Base-by-base conservation (phyloP, 2,329 filamentous ascomycete genomes). In the Aspergillus udagawae region DNA sequence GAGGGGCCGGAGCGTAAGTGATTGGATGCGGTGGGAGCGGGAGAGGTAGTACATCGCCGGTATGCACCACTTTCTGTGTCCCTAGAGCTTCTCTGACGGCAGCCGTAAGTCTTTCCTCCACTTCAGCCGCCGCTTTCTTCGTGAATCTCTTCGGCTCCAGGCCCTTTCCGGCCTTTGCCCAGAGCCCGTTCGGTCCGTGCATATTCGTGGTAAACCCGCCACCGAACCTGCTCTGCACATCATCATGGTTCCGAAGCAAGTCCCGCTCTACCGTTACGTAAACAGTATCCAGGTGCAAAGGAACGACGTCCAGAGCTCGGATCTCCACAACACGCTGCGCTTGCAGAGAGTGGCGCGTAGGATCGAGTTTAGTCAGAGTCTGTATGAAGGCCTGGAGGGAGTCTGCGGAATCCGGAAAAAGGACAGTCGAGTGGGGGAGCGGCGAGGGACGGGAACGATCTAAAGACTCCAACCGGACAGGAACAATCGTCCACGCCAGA, bases 191-290 rank as follows among this genome's bases (percentile, higher is more conserved):
- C 2, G 73, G 68, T 1, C 65, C 69, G n/a, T 70, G 65, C 17
- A 63, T 55, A 52, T 66, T 69, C 5, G 61, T 62, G 45, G 64
- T 77, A 55, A 84, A 85, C 2, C 85, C 84, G 51, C 86, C 85
- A 62, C 89, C 91, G 72, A 96, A 96, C 50, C 85, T 91, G 51
- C 85, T 89, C 70, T 96, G 90, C 49, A 92, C 87, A 70, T 92
- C 87, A 68, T 96, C 90, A 48, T 96, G 78, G 67, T 90, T 87
- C 63, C 86, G 86, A 44, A 94, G 83, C 6, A 93, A 82, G 56
- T 94, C 88, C 51, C 86, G 88, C 69, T 97, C 92, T 6, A 97
- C 80, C 51, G 85, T 91, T 57, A 97, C 90, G 70, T 91, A 96
- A 17, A 97, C 83, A 0, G 90, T 91, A 59, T 97, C 91, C 27